Evolutionary conservation across 2,329 filamentous ascomycete species (phyloP), one percentile per base, ranked within the genome.

Genomic region (Ophiostoma quercus): DNA sequence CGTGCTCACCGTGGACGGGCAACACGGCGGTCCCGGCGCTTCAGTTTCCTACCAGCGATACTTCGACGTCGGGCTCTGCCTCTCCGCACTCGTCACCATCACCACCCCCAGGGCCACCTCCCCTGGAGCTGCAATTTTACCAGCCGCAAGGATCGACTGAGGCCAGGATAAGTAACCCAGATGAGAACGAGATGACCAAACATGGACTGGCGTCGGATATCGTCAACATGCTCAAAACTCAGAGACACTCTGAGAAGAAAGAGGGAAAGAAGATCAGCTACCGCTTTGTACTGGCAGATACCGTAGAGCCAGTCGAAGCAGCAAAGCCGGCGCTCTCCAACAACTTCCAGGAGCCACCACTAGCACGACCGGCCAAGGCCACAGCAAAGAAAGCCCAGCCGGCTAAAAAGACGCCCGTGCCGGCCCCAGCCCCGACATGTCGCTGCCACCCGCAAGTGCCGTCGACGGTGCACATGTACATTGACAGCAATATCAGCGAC

Each of bases 371-470:
- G 62, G 32, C 39, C 12, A 66, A 66, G 39, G 37, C 65, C 9
- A 51, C 16, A 8, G 14, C 57, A 8, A 65, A 47, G n/a, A 47
- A 62, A 19, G 37, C 34, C 6, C 67, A 34, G 29, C 47, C 67
- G 16, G 32, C 57, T 6, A 57, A n/a, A 25, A 63, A 51, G 37
- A 47, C 68, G n/a, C 39, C 34, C 3, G n/a, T 43, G 29, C n/a
- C 34, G 16, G 43, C 22, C 29, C 51, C 47, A 32, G 34, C 47
- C 25, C 25, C 25, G 0, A 9, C 39, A 2, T 71, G 72, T 2
- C 72, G 72, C 69, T 74, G 73, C 43, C 70, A 72, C 0, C 68
- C 67, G 11, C 72, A 74, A 6, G 73, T 74, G 43, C 73, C 73
- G 3, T 66, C 51, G 1, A 70, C 71, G 1, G 65, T 74, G 8